Evolutionary conservation across 371 early-diverging fungal species (phyloP).

Genomic region (Haplosporangium sp.): DNA sequence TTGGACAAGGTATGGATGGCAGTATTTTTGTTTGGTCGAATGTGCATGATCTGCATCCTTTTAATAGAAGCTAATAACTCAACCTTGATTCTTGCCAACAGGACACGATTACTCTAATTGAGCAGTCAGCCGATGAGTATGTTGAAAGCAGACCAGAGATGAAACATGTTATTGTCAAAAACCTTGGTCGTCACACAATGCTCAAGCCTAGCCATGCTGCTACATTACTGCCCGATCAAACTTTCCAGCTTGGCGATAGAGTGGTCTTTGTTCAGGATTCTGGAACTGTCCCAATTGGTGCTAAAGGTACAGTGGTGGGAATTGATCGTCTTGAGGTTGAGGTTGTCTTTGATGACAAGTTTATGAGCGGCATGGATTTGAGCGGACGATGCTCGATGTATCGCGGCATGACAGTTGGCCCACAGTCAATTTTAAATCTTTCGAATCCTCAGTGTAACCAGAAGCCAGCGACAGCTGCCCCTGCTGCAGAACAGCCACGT

Average conservation of each 20-base stretch:
- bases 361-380: slow-evolving; percentile 84
- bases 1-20: slow-evolving; percentile 66
- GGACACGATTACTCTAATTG: slow-evolving; percentile 67
- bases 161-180: slow-evolving; percentile 70
- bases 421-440: slow-evolving; percentile 71
- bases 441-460: slow-evolving; percentile 61
- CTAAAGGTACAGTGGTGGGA: slow-evolving; percentile 88
- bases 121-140: slow-evolving; percentile 61
- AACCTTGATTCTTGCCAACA: slow-evolving; percentile 16
- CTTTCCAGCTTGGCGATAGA: slow-evolving; percentile 90
- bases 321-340: slow-evolving; percentile 80
- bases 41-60: neutral
- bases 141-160: slow-evolving; percentile 56
- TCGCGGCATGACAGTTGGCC: slow-evolving; percentile 76
- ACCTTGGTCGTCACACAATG: slow-evolving; percentile 62
- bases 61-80: neutral
- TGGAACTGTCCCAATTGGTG: slow-evolving; percentile 84
- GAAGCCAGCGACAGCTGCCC: slow-evolving; percentile 11
- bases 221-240: slow-evolving; percentile 77
- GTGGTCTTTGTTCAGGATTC: slow-evolving; percentile 82
- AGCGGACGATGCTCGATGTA: slow-evolving; percentile 79
- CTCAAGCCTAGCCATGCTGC: slow-evolving; percentile 85
- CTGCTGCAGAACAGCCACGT: slow-evolving; percentile 21
- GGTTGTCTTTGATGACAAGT: slow-evolving; percentile 86
- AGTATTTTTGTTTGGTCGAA: neutral